Base-by-base conservation (phyloP, 805 yeast species). In the Myxozyma kluyveri region DNA sequence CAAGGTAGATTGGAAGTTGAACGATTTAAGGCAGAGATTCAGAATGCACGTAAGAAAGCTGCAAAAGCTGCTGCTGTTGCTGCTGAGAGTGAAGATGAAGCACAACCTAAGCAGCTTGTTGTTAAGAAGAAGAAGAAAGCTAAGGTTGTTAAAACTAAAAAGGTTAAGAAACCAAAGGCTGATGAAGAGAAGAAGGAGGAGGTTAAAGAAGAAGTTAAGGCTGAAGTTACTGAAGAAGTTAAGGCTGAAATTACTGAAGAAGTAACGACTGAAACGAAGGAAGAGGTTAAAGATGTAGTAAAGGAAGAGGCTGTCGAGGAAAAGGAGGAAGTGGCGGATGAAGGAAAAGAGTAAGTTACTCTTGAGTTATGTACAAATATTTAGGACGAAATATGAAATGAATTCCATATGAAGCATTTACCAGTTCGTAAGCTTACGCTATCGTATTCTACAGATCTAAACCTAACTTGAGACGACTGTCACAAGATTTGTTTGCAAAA, bases 51-150 rank as follows among this genome's bases (percentile, higher is more conserved):
- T n/a, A 36, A 47, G 47, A 50, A 44, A 19, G 54, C 59, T 6
- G 57, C 32, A 61, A 43, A 49, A 22, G 56, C 48, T 10, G 59
- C 55, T 7, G 51, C 40, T 19, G 54, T 38, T 19, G 51, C 43
- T 26, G 52, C 40, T 39, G 21, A 39, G 23, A 14, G 41, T 37
- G 42, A 12, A 18, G 22, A 14, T 23, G 42, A 39, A 6, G 22
- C 4, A 5, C 12, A 29, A 14, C 33, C 33, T 9, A 29, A 9
- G 33, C 9, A 14, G 33, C 33, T 29, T 14, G 33, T 29, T 5
- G 56, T 45, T 12, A 56, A 56, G 50, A 56, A 56, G 49, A 50
- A 50, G 53, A 56, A 54, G 56, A 46, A 41, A 18, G 55, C 51
- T 2, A 56, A 53, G 41, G 44, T 41, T n/a, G 54, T 45, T 5